These are phyloP conservation scores for Trichomonascaceae sp. DNA, from an alignment of 1,139 yeast species.

Conservation along the genomic window DNA sequence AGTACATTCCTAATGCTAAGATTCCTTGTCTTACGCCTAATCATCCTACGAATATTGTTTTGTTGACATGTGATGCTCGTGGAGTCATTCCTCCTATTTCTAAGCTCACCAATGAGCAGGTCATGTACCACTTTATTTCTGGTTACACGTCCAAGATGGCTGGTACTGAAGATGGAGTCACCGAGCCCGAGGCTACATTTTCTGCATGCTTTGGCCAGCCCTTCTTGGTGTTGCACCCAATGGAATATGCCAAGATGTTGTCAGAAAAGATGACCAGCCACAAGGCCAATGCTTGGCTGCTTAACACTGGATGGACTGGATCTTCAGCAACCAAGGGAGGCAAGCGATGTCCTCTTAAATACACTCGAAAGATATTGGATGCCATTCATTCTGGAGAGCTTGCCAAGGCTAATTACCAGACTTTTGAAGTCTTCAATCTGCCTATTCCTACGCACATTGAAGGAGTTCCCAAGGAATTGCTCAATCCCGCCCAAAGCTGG, in stretches of 20 bases:
- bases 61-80: slow-evolving; percentile 95
- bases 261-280: slow-evolving; percentile 87
- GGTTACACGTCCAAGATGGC: slow-evolving; percentile 99
- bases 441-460: slow-evolving; percentile 77
- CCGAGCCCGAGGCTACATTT: slow-evolving; percentile 97
- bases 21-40: slow-evolving; percentile 86
- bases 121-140: slow-evolving; percentile 97
- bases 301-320: slow-evolving; percentile 99
- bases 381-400: slow-evolving; percentile 91
- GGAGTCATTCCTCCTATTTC: slow-evolving; percentile 98
- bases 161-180: slow-evolving; percentile 98
- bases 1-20: slow-evolving; percentile 92
- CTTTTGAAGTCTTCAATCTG: slow-evolving; percentile 81
- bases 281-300: slow-evolving; percentile 91
- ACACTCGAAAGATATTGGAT: slow-evolving; percentile 95
- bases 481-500: slow-evolving; percentile 89
- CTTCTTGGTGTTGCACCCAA: slow-evolving; percentile 95
- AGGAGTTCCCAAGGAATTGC: slow-evolving; percentile 74
- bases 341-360: slow-evolving; percentile 94
- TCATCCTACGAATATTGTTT: slow-evolving; percentile 88
- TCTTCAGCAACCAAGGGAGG: slow-evolving; percentile 90
- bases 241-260: slow-evolving; percentile 95
- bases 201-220: slow-evolving; percentile 99
- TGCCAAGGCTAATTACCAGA: slow-evolving; percentile 72
- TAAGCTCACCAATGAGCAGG: slow-evolving; percentile 88